Conservation (phyloP, 1,139 yeast species). For the Yamadazyma triangularis region DNA sequence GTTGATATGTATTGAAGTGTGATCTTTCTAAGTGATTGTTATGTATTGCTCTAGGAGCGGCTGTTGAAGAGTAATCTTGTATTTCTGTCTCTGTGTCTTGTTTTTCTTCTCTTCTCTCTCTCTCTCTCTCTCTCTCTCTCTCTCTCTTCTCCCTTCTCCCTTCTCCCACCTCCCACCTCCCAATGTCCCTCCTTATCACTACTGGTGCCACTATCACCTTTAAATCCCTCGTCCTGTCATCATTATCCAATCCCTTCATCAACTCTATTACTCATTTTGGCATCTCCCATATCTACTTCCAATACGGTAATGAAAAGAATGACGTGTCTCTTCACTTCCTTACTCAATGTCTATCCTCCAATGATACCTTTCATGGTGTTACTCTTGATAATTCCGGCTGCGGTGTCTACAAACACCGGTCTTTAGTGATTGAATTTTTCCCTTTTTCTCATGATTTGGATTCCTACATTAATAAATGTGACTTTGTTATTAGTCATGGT, state of each 20-base stretch:
- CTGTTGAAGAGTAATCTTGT: no score
- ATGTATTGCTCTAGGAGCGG: no score
- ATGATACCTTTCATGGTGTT: no score
- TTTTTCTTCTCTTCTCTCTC: no score
- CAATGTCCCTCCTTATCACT: conserved; percentile 21
- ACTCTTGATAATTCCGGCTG: no score
- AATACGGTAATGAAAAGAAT: conserved; percentile 64
- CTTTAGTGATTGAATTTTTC: conserved; percentile 27
- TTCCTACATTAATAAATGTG: conserved; percentile 34
- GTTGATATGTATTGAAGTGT: no score
- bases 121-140: not conserved
- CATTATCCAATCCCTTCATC: conserved; percentile 35
- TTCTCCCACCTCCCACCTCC: not conserved
- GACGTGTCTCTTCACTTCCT: no score
- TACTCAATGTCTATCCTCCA: no score
- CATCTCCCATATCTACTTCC: conserved; percentile 21
- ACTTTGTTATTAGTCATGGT: conserved; percentile 80
- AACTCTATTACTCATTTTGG: conserved; percentile 16
- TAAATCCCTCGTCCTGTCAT: conserved; percentile 42
- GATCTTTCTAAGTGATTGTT: no score
- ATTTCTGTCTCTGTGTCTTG: no score
- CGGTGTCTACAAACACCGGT: conserved; percentile 11
- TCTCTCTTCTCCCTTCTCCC: not conserved
- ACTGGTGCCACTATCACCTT: conserved; percentile 90
- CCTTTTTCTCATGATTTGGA: conserved; percentile 43